phyloP scores from a whole-genome alignment of 495 filamentous ascomycete species.

The Podospora pseudocomata region DNA sequence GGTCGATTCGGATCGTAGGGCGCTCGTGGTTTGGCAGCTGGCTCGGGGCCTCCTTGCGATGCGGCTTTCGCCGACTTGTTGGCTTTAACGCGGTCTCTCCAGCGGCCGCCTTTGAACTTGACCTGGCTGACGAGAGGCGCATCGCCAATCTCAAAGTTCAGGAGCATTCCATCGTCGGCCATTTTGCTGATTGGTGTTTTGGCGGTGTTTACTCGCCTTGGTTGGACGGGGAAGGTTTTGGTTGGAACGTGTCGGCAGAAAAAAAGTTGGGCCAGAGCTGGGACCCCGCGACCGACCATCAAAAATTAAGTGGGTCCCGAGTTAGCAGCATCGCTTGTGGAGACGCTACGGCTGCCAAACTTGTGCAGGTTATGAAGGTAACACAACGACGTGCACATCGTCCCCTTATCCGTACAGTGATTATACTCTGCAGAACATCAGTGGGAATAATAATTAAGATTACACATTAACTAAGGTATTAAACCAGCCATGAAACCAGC shows the following conservation, averaged over 20 bases:
- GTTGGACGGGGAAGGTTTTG: background rate
- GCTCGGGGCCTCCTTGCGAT: constrained; percentile 13
- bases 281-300: background rate
- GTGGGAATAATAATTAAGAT: background rate
- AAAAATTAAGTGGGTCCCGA: constrained; percentile 10
- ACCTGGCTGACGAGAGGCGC: constrained; percentile 54
- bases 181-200: constrained; percentile 43
- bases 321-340: background rate
- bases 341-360: constrained; percentile 14
- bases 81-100: constrained; percentile 81
- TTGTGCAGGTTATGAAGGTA: background rate
- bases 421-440: background rate
- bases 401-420: no score
- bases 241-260: constrained; percentile 20
- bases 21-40: constrained; percentile 20
- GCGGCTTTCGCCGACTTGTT: constrained; percentile 61
- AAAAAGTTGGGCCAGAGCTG: constrained; percentile 23
- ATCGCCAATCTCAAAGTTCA: constrained; percentile 81
- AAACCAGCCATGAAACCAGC: background rate
- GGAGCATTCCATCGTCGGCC: constrained; percentile 92
- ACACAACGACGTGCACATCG: no score
- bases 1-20: constrained; percentile 14
- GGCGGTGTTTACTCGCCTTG: constrained; percentile 1
- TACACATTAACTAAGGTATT: background rate
- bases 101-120: constrained; percentile 82